Evolutionary conservation across 345 rosid species (phyloP), one percentile per base, ranked within the genome.

Genomic region (Carallia brachiata): DNA sequence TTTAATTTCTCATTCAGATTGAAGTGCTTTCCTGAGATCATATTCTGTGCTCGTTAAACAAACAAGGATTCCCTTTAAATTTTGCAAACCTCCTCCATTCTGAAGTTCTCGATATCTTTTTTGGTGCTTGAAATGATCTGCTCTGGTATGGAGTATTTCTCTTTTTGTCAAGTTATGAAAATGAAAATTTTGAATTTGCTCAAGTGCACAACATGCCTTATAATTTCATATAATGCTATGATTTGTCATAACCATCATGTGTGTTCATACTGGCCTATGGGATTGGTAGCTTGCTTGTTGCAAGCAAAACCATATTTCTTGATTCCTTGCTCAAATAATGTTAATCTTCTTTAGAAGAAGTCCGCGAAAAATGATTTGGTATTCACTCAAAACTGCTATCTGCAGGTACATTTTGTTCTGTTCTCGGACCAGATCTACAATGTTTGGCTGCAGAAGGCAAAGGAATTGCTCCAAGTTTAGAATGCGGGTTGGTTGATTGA

Each of bases 371-470:
- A 47, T 60, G 17, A 23, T 6, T 30, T 56, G 69, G 36, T 30
- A 30, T 40, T 74, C 30, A 16, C 32, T 9, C 44, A 4, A 31
- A 31, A 36, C 66, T 61, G 40, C 65, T 65, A 40, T 70, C 36
- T 72, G 64, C 86, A 93, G 98, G 94, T 90, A 70, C 93, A 94
- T 73, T 88, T 90, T 73, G 92, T 88, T 60, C 78, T 90, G 72
- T 88, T 95, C 70, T 57, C 77, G 0, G 92, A 86, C 28, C 83
- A 92, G 16, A 81, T 86, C 23, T 87, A 77, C 32, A 66, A 77
- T 60, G 82, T 71, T 57, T 95, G 98, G 99, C 31, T 85, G 62
- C 75, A 70, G 78, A 89, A 85, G 76, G 97, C 97, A 37, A 83
- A 80, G 80, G 86, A 89, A 37, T 55, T 83, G 71, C 82, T 84